Conservation (phyloP, 495 filamentous ascomycete genomes). For the Lasiosphaeria ovina region DNA sequence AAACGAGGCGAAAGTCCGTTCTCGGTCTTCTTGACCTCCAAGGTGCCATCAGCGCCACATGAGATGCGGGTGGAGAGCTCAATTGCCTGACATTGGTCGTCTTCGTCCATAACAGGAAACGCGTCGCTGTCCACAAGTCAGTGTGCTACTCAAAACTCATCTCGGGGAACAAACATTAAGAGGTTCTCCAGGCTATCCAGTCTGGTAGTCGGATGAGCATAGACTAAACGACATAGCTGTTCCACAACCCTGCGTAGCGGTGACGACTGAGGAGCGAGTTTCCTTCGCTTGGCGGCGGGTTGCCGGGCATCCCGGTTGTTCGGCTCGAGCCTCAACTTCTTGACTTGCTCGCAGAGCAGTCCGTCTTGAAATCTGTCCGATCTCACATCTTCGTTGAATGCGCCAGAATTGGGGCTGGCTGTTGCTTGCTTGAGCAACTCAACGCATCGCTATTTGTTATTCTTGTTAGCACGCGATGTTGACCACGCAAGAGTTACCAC, state of each 20-base stretch:
- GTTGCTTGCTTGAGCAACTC: conserved; percentile 29
- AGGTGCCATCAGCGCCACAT: conserved; percentile 37
- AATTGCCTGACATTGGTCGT: conserved; percentile 33
- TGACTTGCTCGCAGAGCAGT: conserved; percentile 26
- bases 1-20: conserved; percentile 5
- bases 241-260: conserved; percentile 3
- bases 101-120: conserved; percentile 28
- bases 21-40: conserved; percentile 13
- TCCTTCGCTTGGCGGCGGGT: conserved; percentile 35
- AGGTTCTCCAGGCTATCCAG: conserved; percentile 19
- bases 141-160: background rate
- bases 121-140: conserved; percentile 19
- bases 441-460: conserved; percentile 28
- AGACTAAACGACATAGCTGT: conserved; percentile 26
- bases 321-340: conserved; percentile 18
- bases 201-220: conserved; percentile 13
- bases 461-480: conserved; percentile 22
- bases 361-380: conserved; percentile 31
- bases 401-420: conserved; percentile 14
- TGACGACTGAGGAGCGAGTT: conserved; percentile 19
- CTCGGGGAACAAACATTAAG: conserved; percentile 30
- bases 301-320: conserved; percentile 17
- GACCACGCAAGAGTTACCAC: background rate
- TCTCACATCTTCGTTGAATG: conserved; percentile 12
- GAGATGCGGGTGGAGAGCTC: conserved; percentile 34